Percentiles rank a stretch among this genome's conserved stretches.
phyloP scores from a whole-genome alignment of 2,329 filamentous ascomycete species.

The Aschersonia sp. region DNA sequence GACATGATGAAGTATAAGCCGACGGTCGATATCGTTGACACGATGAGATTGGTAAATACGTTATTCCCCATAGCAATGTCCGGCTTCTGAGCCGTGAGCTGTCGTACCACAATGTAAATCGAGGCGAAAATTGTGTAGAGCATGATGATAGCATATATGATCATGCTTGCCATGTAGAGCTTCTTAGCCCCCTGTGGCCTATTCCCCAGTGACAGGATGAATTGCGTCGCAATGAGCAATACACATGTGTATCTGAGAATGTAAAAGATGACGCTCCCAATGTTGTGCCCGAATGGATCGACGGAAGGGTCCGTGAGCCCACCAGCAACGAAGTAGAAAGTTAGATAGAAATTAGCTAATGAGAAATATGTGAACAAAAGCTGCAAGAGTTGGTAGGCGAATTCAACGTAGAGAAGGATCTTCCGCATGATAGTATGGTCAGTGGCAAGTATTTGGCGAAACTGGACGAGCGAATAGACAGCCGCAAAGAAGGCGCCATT shows the following conservation, averaged over 20 bases:
- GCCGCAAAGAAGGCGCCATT: slow-evolving; percentile 98
- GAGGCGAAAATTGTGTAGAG: slow-evolving; percentile 81
- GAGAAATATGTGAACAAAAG: slow-evolving; percentile 96
- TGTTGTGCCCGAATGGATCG: slow-evolving; percentile 83
- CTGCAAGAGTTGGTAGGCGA: slow-evolving; percentile 85
- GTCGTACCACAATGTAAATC: slow-evolving; percentile 77
- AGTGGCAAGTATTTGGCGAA: slow-evolving; percentile 80
- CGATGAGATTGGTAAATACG: slow-evolving; percentile 86
- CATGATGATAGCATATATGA: slow-evolving; percentile 92
- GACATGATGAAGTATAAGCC: slow-evolving; percentile 95
- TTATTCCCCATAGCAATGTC: slow-evolving; percentile 59
- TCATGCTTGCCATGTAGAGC: slow-evolving; percentile 76
- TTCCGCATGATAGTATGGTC: slow-evolving; percentile 87
- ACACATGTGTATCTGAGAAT: slow-evolving; percentile 75
- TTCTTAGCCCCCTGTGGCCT: slow-evolving; percentile 87
- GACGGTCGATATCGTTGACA: slow-evolving; percentile 76
- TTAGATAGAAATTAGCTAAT: slow-evolving; percentile 95
- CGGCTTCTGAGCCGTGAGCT: slow-evolving; percentile 43
- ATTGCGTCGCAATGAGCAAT: slow-evolving; percentile 83
- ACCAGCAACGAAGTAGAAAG: slow-evolving; percentile 95
- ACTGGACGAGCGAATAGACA: slow-evolving; percentile 92
- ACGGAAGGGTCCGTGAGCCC: slow-evolving; percentile 64
- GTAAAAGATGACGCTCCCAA: slow-evolving; percentile 74
- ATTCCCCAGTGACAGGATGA: slow-evolving; percentile 92
- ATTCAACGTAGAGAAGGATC: slow-evolving; percentile 84